These are phyloP conservation scores for Colletotrichum australisinense DNA, from an alignment of 2,329 filamentous ascomycete genomes.

Conservation along the genomic window DNA sequence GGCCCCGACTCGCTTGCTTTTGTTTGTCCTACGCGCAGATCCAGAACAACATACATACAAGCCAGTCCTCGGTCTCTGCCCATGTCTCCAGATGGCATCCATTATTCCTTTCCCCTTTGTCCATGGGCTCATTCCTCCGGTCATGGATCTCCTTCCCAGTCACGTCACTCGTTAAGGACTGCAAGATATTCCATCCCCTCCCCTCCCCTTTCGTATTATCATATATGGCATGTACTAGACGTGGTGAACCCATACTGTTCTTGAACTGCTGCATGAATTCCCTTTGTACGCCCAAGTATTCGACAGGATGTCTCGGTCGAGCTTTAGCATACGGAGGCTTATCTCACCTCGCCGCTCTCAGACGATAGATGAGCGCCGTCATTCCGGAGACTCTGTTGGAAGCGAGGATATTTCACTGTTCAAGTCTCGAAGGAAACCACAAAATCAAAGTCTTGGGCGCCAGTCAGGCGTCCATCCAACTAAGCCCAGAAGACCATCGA, in stretches of 20 bases:
- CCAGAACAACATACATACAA: constrained; percentile 32
- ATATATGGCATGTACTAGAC: constrained; percentile 41
- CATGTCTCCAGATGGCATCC: constrained; percentile 17
- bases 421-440: constrained; percentile 27
- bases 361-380: constrained; percentile 19
- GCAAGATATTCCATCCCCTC: constrained; percentile 1
- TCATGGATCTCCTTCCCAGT: neutral
- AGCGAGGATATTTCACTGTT: constrained; percentile 36
- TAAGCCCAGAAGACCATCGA: constrained; percentile 10
- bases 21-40: constrained; percentile 28
- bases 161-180: constrained; percentile 14
- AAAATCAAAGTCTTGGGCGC: constrained; percentile 24
- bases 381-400: constrained; percentile 14
- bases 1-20: constrained; percentile 32
- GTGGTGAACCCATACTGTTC: constrained; percentile 19
- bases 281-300: constrained; percentile 15
- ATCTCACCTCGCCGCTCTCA: constrained; percentile 48
- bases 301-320: constrained; percentile 54
- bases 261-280: constrained; percentile 36
- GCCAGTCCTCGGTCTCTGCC: constrained; percentile 13
- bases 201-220: constrained; percentile 27
- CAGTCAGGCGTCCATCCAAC: neutral
- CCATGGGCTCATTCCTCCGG: neutral
- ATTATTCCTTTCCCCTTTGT: constrained; percentile 19
- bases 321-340: constrained; percentile 57